Percentiles rank a stretch among this genome's conserved stretches.
Evolutionary conservation across 2,329 filamentous ascomycete species (phyloP).

Genomic region (Hirsutella rhossiliensis): DNA sequence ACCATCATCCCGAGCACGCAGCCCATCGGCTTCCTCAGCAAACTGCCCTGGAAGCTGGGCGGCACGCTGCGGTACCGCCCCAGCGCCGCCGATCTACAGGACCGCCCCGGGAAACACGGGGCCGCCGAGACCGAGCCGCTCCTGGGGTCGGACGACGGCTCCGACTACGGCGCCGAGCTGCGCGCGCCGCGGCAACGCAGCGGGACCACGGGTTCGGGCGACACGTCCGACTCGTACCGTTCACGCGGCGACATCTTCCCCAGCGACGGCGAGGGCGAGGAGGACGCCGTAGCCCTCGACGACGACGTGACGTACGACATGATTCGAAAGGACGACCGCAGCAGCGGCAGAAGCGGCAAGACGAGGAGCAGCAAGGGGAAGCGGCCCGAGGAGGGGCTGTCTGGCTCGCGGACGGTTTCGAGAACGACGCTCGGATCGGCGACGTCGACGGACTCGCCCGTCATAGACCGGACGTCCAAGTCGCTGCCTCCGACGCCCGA

Average conservation of each 20-base stretch:
- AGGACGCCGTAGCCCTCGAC: constrained; percentile 84
- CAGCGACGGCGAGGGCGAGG: constrained; percentile 74
- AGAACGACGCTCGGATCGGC: constrained; percentile 42
- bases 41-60: constrained; percentile 75
- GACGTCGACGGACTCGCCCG: constrained; percentile 20
- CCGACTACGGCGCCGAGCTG: constrained; percentile 14
- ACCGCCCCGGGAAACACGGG: constrained; percentile 54
- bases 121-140: constrained; percentile 57
- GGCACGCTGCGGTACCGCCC: constrained; percentile 78
- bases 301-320: constrained; percentile 85
- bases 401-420: constrained; percentile 40
- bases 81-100: constrained; percentile 79
- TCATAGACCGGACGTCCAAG: constrained; percentile 11
- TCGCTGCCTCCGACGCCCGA: constrained; percentile 22
- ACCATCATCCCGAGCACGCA: constrained; percentile 85
- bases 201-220: constrained; percentile 65
- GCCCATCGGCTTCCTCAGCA: constrained; percentile 72
- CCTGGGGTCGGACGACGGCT: constrained; percentile 30
- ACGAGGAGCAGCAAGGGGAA: constrained; percentile 50
- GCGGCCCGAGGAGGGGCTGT: constrained; percentile 24
- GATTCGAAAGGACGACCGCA: constrained; percentile 63
- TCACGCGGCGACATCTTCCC: constrained; percentile 85
- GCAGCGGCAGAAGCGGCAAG: constrained; percentile 43
- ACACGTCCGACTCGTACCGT: constrained; percentile 74
- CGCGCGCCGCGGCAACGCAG: constrained; percentile 46